These are phyloP conservation scores for Pseudohalonectria lignicola DNA, from an alignment of 2,329 filamentous ascomycete species.

Conservation along the genomic window DNA sequence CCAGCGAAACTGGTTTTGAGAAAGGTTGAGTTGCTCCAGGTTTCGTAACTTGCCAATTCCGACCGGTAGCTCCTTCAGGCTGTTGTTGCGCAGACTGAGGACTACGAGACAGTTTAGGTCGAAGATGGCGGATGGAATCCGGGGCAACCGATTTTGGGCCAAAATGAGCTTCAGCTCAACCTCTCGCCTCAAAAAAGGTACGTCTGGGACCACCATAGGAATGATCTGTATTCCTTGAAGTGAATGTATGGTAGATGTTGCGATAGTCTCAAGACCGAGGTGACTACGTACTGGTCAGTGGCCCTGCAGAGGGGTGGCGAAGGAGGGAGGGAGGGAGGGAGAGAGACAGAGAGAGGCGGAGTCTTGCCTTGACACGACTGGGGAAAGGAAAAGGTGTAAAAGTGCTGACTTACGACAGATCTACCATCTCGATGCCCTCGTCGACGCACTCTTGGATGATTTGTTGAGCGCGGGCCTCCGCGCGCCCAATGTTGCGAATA, in stretches of 20 bases:
- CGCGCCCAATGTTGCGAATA: conserved; percentile 18
- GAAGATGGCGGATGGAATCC: conserved; percentile 50
- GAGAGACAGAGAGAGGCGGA: too few species aligned
- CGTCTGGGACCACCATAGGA: conserved; percentile 40
- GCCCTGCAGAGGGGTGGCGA: too few species aligned
- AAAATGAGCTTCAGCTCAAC: conserved; percentile 52
- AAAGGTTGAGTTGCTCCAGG: conserved; percentile 52
- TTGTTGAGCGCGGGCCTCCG: conserved; percentile 31
- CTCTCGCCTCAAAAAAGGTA: conserved; percentile 47
- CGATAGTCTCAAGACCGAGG: conserved; percentile 40
- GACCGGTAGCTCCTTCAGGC: conserved; percentile 48
- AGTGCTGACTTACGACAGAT: conserved; percentile 49
- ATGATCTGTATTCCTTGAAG: conserved; percentile 44
- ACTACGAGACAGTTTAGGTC: conserved; percentile 50
- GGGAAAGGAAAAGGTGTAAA: too few species aligned
- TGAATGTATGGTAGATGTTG: conserved; percentile 44
- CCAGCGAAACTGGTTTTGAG: conserved; percentile 48
- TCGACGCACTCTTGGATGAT: conserved; percentile 45
- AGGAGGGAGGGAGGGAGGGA: too few species aligned
- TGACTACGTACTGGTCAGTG: too few species aligned
- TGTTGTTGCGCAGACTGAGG: conserved; percentile 55
- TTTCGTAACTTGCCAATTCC: conserved; percentile 46
- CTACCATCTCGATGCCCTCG: conserved; percentile 44
- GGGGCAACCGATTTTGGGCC: conserved; percentile 43
- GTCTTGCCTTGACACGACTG: too few species aligned